Conservation (phyloP, 2,329 filamentous ascomycete species). For the Ploettnerulaceae sp. region DNA sequence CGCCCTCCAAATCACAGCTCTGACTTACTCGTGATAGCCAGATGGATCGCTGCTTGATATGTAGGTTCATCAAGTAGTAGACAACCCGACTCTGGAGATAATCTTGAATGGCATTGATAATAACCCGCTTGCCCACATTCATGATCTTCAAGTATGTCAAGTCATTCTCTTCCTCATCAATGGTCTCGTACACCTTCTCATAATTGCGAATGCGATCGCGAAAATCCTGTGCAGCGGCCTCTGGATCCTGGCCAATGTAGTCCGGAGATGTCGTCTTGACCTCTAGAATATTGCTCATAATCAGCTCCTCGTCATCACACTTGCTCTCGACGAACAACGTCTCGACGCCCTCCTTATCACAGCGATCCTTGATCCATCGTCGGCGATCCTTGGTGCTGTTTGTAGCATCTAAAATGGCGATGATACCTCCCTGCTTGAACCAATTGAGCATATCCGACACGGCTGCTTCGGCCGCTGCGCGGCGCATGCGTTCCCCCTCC, state of each 20-base stretch:
- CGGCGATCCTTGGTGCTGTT: constrained; percentile 90
- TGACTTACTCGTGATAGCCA: constrained; percentile 83
- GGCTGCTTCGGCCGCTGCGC: constrained; percentile 84
- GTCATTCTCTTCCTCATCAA: constrained; percentile 81
- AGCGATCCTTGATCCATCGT: constrained; percentile 83
- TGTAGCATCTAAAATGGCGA: constrained; percentile 93
- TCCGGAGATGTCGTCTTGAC: constrained; percentile 97
- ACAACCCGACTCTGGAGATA: constrained; percentile 95
- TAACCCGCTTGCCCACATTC: constrained; percentile 90
- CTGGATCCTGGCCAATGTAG: constrained; percentile 90
- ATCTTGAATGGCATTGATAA: constrained; percentile 96
- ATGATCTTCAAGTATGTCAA: constrained; percentile 97
- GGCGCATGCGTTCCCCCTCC: constrained; percentile 84
- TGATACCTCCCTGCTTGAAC: constrained; percentile 77
- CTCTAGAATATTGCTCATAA: constrained; percentile 97
- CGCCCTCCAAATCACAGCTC: background rate
- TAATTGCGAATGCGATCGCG: constrained; percentile 93
- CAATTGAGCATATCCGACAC: constrained; percentile 91
- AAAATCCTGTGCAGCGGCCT: constrained; percentile 86
- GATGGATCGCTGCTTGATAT: constrained; percentile 93
- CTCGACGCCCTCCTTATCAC: constrained; percentile 71
- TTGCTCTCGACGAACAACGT: constrained; percentile 96
- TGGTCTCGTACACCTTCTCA: constrained; percentile 92
- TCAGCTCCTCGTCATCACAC: constrained; percentile 90
- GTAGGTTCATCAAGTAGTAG: constrained; percentile 97